Percentiles rank a stretch among this genome's conserved stretches.
Evolutionary conservation across 2,329 filamentous ascomycete species (phyloP).

Genomic region (Thermomyces lanuginosus): DNA sequence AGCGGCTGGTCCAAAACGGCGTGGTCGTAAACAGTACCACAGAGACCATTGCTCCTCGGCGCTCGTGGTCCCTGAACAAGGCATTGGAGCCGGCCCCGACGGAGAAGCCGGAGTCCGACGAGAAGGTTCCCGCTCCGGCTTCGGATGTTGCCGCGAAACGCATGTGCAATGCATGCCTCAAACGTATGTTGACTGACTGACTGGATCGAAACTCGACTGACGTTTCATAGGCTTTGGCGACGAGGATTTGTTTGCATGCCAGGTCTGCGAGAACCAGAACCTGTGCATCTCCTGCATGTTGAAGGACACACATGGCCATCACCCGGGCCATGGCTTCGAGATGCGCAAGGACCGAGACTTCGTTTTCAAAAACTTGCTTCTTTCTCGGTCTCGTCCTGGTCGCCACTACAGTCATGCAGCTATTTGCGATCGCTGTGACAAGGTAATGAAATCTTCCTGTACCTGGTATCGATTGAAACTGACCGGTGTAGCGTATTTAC

Average conservation of each 20-base stretch:
- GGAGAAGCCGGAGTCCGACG: neutral
- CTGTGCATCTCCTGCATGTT: slow-evolving; percentile 72
- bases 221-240: slow-evolving; percentile 49
- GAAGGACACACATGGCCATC: slow-evolving; percentile 67
- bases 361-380: slow-evolving; percentile 43
- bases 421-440: slow-evolving; percentile 87
- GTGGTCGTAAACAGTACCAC: slow-evolving; percentile 72
- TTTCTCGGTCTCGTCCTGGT: slow-evolving; percentile 57
- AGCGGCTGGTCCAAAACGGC: slow-evolving; percentile 65
- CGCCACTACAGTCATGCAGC: slow-evolving; percentile 71
- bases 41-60: slow-evolving; percentile 57
- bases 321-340: slow-evolving; percentile 69
- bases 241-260: slow-evolving; percentile 70
- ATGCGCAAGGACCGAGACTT: slow-evolving; percentile 37
- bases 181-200: slow-evolving; percentile 28
- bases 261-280: slow-evolving; percentile 74
- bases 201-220: neutral
- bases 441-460: slow-evolving; percentile 26
- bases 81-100: neutral
- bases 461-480: slow-evolving; percentile 7
- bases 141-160: slow-evolving; percentile 16
- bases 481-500: slow-evolving; percentile 46
- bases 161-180: slow-evolving; percentile 51
- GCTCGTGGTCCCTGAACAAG: slow-evolving; percentile 4
- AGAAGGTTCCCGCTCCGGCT: slow-evolving; percentile 8